Evolutionary conservation across 2,329 filamentous ascomycete species (phyloP).

Genomic region (Leptographium lundbergii): DNA sequence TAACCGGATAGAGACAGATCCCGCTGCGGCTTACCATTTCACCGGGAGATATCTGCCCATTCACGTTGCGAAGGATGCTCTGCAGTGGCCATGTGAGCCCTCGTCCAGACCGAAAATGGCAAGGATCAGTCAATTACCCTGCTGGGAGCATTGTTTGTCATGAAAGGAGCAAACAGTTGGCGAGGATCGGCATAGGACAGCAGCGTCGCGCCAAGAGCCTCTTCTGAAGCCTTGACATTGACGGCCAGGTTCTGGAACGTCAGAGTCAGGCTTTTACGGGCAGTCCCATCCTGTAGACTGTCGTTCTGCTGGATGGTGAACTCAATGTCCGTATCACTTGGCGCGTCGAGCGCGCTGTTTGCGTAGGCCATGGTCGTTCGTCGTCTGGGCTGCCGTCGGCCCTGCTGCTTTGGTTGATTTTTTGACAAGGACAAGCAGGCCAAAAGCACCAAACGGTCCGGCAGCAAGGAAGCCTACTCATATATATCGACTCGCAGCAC

Average conservation of each 20-base stretch:
- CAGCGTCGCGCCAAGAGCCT: constrained; percentile 8
- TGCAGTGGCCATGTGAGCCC: neutral
- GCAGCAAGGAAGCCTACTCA: too few species aligned
- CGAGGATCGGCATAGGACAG: constrained; percentile 8
- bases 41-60: constrained; percentile 5
- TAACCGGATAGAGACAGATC: too few species aligned
- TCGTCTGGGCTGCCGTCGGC: neutral
- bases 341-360: neutral
- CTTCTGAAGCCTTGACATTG: constrained; percentile 7
- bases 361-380: neutral
- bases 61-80: constrained; percentile 5
- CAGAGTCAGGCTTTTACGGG: constrained; percentile 7
- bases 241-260: constrained; percentile 9
- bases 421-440: neutral
- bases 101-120: neutral
- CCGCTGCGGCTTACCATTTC: constrained; percentile 5
- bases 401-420: neutral
- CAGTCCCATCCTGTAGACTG: neutral
- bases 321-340: constrained; percentile 7
- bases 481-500: too few species aligned
- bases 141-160: neutral
- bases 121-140: neutral
- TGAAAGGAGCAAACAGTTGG: neutral
- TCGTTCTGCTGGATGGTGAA: neutral
- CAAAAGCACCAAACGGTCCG: too few species aligned